A percentile compares a stretch with the other conserved stretches of the same genome.
Evolutionary conservation across 2,329 filamentous ascomycete species (phyloP).

Genomic region (Sclerotinia glacialis): DNA sequence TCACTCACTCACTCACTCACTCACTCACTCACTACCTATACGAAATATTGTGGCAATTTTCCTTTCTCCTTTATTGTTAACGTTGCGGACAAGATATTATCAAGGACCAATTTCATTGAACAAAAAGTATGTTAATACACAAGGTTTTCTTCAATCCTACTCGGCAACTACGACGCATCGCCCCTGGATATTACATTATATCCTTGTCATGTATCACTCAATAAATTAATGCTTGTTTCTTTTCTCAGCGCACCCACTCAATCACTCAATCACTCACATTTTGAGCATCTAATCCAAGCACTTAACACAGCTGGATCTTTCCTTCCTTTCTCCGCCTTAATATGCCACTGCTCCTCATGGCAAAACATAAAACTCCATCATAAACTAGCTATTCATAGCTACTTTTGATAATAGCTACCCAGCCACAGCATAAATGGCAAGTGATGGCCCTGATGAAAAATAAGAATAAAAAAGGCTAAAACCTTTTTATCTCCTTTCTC

Average conservation of each 20-base stretch:
- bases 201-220: conserved; percentile 12
- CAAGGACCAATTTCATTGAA: not conserved
- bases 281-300: not conserved
- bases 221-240: conserved; percentile 14
- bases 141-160: not conserved
- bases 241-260: too few relatives aligned
- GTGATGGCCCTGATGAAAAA: not conserved
- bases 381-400: not conserved
- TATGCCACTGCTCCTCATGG: not conserved
- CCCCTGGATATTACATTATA: not conserved
- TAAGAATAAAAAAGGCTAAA: not conserved
- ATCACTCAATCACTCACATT: too few relatives aligned
- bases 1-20: not conserved
- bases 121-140: not conserved
- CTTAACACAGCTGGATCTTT: not conserved
- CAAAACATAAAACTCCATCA: not conserved
- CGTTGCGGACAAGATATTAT: not conserved
- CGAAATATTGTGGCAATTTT: not conserved
- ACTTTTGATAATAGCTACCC: not conserved
- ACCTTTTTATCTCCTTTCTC: not conserved
- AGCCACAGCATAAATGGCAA: conserved; percentile 14
- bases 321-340: conserved; percentile 11
- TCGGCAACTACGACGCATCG: too few relatives aligned
- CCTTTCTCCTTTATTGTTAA: not conserved
- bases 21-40: not conserved